Conservation (phyloP, 2,329 filamentous ascomycete genomes). For the Penicillium expansum region DNA sequence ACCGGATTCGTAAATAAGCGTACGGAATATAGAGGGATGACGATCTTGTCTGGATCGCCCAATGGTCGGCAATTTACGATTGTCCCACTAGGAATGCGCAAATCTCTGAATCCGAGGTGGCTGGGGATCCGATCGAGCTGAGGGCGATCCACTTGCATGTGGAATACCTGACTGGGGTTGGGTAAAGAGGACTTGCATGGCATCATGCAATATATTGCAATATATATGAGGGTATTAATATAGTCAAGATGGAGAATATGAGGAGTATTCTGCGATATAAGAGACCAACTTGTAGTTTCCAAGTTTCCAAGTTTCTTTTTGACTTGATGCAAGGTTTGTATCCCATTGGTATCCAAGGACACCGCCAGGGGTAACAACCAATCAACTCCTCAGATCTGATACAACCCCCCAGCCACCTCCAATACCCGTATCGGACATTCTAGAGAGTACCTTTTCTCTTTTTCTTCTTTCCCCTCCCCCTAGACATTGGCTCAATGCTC, state of each 20-base stretch:
- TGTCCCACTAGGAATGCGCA: slow-evolving; percentile 16
- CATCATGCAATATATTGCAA: slow-evolving; percentile 2
- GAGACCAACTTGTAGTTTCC: background rate
- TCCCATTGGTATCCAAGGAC: background rate
- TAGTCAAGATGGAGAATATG: background rate
- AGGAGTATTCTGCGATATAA: background rate
- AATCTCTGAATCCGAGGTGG: slow-evolving; percentile 21
- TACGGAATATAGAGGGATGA: slow-evolving; percentile 11
- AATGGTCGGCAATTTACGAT: slow-evolving; percentile 8
- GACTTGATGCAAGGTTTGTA: slow-evolving; percentile 6
- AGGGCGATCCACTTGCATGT: slow-evolving; percentile 16
- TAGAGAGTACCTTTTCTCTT: slow-evolving; percentile 14
- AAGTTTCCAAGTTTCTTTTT: background rate
- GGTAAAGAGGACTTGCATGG: background rate
- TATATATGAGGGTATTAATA: background rate
- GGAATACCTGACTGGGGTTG: slow-evolving; percentile 7
- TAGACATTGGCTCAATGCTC: slow-evolving; percentile 11
- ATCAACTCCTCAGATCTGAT: slow-evolving; percentile 7
- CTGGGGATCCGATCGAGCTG: slow-evolving; percentile 24
- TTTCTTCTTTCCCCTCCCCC: slow-evolving; percentile 12
- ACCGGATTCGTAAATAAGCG: slow-evolving; percentile 18
- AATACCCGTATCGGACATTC: slow-evolving; percentile 23
- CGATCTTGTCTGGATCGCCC: slow-evolving; percentile 17
- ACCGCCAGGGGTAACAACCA: slow-evolving; percentile 20
- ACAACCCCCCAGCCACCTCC: slow-evolving; percentile 23